A percentile compares a stretch with the other conserved stretches of the same genome.
These are phyloP conservation scores for Celoporthe dispersa DNA, from an alignment of 2,329 filamentous ascomycete species.

Conservation along the genomic window DNA sequence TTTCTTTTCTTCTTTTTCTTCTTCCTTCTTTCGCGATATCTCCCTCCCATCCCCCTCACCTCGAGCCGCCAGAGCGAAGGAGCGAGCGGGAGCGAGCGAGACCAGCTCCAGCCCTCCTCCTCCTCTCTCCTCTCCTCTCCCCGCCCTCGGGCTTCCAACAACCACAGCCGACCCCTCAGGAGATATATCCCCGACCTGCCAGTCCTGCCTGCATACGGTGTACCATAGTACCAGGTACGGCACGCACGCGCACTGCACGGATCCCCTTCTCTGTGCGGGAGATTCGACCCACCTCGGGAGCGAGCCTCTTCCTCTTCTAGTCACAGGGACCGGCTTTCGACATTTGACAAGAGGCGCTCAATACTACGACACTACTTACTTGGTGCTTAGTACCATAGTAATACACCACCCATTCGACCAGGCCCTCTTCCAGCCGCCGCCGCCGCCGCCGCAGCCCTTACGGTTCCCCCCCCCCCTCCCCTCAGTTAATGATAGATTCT, in stretches of 20 bases:
- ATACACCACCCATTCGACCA: background rate
- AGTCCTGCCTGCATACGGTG: background rate
- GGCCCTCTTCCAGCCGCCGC: background rate
- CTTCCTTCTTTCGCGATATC: too few species aligned
- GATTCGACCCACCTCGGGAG: background rate
- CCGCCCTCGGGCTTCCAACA: background rate
- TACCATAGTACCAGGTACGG: background rate
- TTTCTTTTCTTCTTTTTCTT: too few species aligned
- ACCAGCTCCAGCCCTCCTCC: background rate
- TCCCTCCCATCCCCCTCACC: background rate
- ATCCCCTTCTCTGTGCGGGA: background rate
- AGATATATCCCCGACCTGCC: background rate
- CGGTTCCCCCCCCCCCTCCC: background rate
- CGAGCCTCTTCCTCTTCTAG: background rate
- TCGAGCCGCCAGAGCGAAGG: background rate
- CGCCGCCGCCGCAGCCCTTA: background rate
- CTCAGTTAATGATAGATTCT: slow-evolving; percentile 1
- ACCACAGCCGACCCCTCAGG: background rate
- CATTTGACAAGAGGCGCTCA: background rate
- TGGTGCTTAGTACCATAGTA: background rate
- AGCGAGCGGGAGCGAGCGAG: background rate
- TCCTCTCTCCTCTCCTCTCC: background rate
- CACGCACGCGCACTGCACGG: background rate
- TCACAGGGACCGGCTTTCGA: slow-evolving; percentile 1
- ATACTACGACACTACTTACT: background rate